Base-by-base conservation (phyloP, 306 rosid species). In the Biancaea sappan region DNA sequence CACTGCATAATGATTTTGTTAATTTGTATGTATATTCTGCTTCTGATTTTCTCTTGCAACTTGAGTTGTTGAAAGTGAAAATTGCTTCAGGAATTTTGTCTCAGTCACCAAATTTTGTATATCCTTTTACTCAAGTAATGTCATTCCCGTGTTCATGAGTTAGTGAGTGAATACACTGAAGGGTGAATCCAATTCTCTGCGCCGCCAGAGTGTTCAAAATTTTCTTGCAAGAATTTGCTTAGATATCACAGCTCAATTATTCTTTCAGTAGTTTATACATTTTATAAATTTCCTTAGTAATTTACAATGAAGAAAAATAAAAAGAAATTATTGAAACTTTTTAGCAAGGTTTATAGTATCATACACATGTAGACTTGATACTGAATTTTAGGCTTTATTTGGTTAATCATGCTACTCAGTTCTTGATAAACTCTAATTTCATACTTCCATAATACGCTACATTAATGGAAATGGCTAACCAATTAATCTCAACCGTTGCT, bases 21-120 rank as follows among this genome's bases (percentile, higher is more conserved):
- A 59, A n/a, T n/a, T n/a, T n/a, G 70, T 60, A 48, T 83, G 92
- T 92, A 92, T 80, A 91, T 91, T 86, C 92, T 86, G 74, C 82
- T 43, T 81, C 83, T 83, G 52, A 56, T 66, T 41, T 59, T 59
- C 61, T n/a, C n/a, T n/a, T n/a, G 8, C 47, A 15, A 19, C 72
- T 71, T 25, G 50, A 66, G 81, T 60, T 74, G 40, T 73, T 81
- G 47, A 35, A 58, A 75, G 61, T 70, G 26, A 61, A 53, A 66
- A 59, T 70, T 74, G 31, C 46, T 63, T 14, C 58, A 54, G 77
- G 34, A 63, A 69, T 35, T 77, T 22, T 68, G 78, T 83, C 59
- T 83, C 44, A 66, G 29, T 79, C 71, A 37, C 72, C 78, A 73
- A 34, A 62, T 78, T 79, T 73, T 83, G 89, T 85, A 84, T 76